Percentiles rank a stretch among this genome's conserved stretches.
Evolutionary conservation across 352 stramenopile genomes (phyloP).

Genomic region (Pythium insidiosum): DNA sequence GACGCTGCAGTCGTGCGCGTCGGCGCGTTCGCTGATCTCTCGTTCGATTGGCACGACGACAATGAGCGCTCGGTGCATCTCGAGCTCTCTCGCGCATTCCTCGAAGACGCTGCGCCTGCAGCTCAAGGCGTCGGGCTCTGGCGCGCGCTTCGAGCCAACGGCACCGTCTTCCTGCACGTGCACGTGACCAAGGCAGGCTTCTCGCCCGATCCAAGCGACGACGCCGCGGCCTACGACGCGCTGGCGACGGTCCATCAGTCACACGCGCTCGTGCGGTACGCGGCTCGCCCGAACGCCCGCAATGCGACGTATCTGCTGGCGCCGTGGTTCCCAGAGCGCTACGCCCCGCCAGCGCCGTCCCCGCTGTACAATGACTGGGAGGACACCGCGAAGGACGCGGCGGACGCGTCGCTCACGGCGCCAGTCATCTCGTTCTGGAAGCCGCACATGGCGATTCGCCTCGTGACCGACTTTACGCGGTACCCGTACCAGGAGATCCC

Average conservation of each 20-base stretch:
- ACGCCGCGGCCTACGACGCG: slow-evolving; percentile 33
- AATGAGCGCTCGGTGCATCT: slow-evolving; percentile 46
- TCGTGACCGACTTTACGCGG: slow-evolving; percentile 67
- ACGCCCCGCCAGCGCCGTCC: slow-evolving; percentile 1
- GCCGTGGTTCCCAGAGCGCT: slow-evolving; percentile 13
- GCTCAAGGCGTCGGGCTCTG: slow-evolving; percentile 26
- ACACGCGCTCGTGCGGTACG: slow-evolving; percentile 51
- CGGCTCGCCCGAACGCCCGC: slow-evolving; percentile 43
- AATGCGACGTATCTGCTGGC: slow-evolving; percentile 51
- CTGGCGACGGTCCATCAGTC: slow-evolving; percentile 60
- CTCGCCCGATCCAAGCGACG: slow-evolving; percentile 30
- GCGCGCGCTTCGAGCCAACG: slow-evolving; percentile 34
- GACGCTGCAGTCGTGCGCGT: slow-evolving; percentile 27
- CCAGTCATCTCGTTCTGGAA: slow-evolving; percentile 71
- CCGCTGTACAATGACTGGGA: slow-evolving; percentile 4
- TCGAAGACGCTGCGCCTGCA: background rate
- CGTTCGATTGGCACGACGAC: slow-evolving; percentile 65
- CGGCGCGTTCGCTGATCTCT: slow-evolving; percentile 40
- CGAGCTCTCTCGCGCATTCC: slow-evolving; percentile 28
- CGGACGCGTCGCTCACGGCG: slow-evolving; percentile 21
- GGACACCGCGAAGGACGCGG: slow-evolving; percentile 1
- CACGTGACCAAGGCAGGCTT: slow-evolving; percentile 53
- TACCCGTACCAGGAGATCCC: slow-evolving; percentile 67
- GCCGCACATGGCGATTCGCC: slow-evolving; percentile 49
- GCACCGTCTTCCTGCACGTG: slow-evolving; percentile 61